Evolutionary conservation across 2,329 filamentous ascomycete species (phyloP).

Genomic region (Pyrenophora tritici-repentis): DNA sequence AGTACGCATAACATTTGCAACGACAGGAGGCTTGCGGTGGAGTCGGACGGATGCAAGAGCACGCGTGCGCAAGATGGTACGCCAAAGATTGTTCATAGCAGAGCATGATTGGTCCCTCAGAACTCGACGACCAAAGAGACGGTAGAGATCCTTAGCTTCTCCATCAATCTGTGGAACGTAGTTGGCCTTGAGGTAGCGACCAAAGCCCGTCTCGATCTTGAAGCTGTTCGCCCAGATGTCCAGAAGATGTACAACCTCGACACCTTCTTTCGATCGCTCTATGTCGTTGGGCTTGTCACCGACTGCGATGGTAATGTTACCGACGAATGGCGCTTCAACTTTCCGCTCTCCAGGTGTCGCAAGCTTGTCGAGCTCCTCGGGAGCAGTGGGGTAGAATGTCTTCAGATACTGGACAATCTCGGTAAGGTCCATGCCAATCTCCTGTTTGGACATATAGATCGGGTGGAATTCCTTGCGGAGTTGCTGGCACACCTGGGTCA

Average conservation of each 20-base stretch:
- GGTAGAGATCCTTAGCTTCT: conserved; percentile 41
- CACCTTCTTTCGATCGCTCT: conserved; percentile 18
- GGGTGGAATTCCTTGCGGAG: conserved; percentile 36
- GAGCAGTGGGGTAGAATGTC: conserved; percentile 26
- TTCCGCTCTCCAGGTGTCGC: not conserved
- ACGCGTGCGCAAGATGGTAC: conserved; percentile 25
- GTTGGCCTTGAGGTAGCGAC: conserved; percentile 25
- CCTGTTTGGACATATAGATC: conserved; percentile 28
- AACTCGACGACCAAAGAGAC: conserved; percentile 37
- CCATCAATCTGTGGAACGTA: conserved; percentile 30
- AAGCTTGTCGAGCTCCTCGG: conserved; percentile 6
- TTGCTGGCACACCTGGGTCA: conserved; percentile 34
- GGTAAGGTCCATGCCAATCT: conserved; percentile 35
- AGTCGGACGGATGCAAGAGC: conserved; percentile 28
- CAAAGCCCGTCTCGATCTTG: conserved; percentile 37
- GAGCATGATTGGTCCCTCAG: conserved; percentile 25
- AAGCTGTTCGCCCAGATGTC: conserved; percentile 37
- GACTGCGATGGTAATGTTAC: conserved; percentile 38
- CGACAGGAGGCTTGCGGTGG: conserved; percentile 18
- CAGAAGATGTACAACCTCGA: conserved; percentile 32
- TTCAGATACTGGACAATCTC: conserved; percentile 25
- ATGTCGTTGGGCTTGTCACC: conserved; percentile 14
- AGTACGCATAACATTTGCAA: not conserved
- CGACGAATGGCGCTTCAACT: conserved; percentile 26
- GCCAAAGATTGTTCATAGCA: conserved; percentile 32